Percentiles rank a stretch among this genome's conserved stretches.
These are phyloP conservation scores for Triticum timopheevii DNA, from an alignment of 176 grass and related monocot species.

Conservation along the genomic window DNA sequence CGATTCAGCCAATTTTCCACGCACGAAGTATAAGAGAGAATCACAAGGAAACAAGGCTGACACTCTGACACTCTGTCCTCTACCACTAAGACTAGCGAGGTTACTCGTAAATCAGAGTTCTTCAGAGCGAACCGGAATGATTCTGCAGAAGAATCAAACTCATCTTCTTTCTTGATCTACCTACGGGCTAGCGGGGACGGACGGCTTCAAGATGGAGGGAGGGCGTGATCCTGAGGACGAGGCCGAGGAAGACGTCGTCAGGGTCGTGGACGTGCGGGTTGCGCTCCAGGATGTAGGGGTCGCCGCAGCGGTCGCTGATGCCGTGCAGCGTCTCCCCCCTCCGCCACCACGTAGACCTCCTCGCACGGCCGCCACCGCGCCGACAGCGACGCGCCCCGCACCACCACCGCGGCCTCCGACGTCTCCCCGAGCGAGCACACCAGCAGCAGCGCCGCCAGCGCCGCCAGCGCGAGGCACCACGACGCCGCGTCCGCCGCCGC, in stretches of 20 bases:
- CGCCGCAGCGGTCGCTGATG: constrained; percentile 95
- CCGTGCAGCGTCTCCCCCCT: constrained; percentile 83
- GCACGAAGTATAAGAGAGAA: too few species aligned
- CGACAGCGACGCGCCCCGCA: constrained; percentile 35
- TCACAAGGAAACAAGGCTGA: too few species aligned
- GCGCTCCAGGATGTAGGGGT: constrained; percentile 84
- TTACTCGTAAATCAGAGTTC: too few species aligned
- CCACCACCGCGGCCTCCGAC: not conserved
- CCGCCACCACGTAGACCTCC: constrained; percentile 89
- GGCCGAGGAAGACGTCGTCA: constrained; percentile 95
- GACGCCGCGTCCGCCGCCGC: constrained; percentile 58
- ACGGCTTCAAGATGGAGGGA: not conserved
- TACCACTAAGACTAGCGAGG: too few species aligned
- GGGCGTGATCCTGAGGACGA: constrained; percentile 81
- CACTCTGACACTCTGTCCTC: too few species aligned
- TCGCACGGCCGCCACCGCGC: constrained; percentile 53
- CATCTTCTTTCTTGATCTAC: not conserved
- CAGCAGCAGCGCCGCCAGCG: constrained; percentile 54
- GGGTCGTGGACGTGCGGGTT: constrained; percentile 96
- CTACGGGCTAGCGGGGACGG: not conserved
- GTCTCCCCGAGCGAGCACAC: constrained; percentile 48
- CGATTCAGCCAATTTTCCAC: too few species aligned
- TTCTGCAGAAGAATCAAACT: not conserved
- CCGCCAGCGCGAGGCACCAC: constrained; percentile 57
- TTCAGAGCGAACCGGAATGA: not conserved